phyloP scores from a whole-genome alignment of 805 yeast species.

The Candida insectorum region DNA sequence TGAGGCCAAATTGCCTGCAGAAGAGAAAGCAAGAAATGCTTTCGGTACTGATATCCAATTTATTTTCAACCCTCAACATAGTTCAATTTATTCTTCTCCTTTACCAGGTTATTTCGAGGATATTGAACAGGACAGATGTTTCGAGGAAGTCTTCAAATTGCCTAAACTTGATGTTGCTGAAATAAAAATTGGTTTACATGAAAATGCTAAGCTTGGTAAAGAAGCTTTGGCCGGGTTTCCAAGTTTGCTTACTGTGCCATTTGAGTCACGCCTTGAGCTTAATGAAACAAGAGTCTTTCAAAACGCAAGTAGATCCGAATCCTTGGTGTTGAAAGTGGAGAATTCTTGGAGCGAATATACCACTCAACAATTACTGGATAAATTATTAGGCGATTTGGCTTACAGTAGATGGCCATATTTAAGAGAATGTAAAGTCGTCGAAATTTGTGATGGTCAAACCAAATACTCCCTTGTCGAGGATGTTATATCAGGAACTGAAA shows the following conservation, averaged over 20 bases:
- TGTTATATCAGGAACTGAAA: slow-evolving; percentile 21
- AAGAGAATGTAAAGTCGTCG: slow-evolving; percentile 70
- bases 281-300: slow-evolving; percentile 78
- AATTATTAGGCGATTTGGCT: slow-evolving; percentile 58
- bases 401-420: slow-evolving; percentile 91
- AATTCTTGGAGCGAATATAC: slow-evolving; percentile 54
- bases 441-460: slow-evolving; percentile 53
- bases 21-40: slow-evolving; percentile 70
- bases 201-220: slow-evolving; percentile 68
- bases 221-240: slow-evolving; percentile 89
- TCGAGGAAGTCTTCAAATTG: slow-evolving; percentile 53
- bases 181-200: slow-evolving; percentile 54
- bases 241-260: slow-evolving; percentile 67
- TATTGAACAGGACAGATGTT: slow-evolving; percentile 75
- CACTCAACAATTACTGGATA: slow-evolving; percentile 61
- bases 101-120: slow-evolving; percentile 74
- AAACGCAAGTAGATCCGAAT: slow-evolving; percentile 78
- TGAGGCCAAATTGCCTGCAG: slow-evolving; percentile 59
- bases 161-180: slow-evolving; percentile 43
- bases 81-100: slow-evolving; percentile 67
- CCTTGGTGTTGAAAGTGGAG: slow-evolving; percentile 64
- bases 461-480: slow-evolving; percentile 28
- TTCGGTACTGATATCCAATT: slow-evolving; percentile 71
- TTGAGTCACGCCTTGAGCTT: slow-evolving; percentile 47
- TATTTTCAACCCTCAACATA: slow-evolving; percentile 72